Base-by-base conservation (phyloP, 2,329 filamentous ascomycete genomes). In the Talaromyces sp. region DNA sequence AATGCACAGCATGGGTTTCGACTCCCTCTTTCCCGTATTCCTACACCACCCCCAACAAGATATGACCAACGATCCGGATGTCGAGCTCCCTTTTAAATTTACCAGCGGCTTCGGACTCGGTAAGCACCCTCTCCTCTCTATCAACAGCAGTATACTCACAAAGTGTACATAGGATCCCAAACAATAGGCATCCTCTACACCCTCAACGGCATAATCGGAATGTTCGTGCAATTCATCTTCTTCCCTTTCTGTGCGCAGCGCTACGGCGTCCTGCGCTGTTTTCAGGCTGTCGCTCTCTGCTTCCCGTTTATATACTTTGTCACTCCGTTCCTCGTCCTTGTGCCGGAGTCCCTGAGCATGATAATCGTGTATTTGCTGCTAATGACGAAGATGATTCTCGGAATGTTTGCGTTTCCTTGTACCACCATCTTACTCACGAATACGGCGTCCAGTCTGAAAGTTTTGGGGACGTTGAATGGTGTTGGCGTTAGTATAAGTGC, bases 361-460 rank as follows among this genome's bases (percentile, higher is more conserved):
- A 76, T 80, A 1, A 84, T 75, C 5, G 81, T 96, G 59, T 83
- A 93, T 63, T 65, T 78, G 0, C 79, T 96, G 43, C 88, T 97
- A 82, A 77, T 91, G 48, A 70, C 88, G 71, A 96, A 96, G 75
- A 89, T 90, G 10, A 84, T 90, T 63, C 86, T 85, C 45, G 87
- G 88, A 66, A 95, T 96, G 68, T 89, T 97, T 72, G 90, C 90
- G 0, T 97, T 97, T 75, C 94, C 95, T 0, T 95, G 91, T 72
- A 89, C 86, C 31, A 96, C 92, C 6, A 97, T 98, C 70, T 82
- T 98, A 57, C 84, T 98, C 43, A 97, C 93, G 33, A 97, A 97
- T 78, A 92, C 89, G 10, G 92, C 92, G 4, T 79, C 83, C 0
- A 93, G 89, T 63, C 80, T 97, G 16, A 82, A 85, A 50, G 86